A percentile compares a stretch with the other conserved stretches of the same genome.
phyloP scores from a whole-genome alignment of 768 basidiomycete genomes.

The Brasilioporus rufonigricans region DNA sequence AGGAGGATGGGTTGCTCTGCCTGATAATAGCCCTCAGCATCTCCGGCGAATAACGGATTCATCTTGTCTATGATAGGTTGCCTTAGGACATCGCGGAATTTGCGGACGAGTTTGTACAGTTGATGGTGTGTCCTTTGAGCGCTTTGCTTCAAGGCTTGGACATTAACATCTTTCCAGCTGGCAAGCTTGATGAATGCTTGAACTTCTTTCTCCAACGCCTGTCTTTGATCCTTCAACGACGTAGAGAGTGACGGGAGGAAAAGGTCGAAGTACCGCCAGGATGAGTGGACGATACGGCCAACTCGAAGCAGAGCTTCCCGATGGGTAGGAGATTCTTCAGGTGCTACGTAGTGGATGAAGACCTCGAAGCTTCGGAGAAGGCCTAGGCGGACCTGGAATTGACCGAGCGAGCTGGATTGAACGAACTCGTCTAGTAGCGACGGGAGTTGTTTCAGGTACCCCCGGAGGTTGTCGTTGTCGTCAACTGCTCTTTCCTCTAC shows the following conservation, averaged over 20 bases:
- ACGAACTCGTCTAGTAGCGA: conserved; percentile 83
- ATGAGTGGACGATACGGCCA: conserved; percentile 56
- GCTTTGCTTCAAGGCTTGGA: conserved; percentile 88
- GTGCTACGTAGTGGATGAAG: conserved; percentile 42
- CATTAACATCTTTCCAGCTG: conserved; percentile 97
- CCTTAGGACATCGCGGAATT: conserved; percentile 87
- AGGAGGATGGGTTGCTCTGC: conserved; percentile 12
- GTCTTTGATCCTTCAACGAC: conserved; percentile 55
- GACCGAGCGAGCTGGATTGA: conserved; percentile 73
- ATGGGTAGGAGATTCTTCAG: conserved; percentile 29
- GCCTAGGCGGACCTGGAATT: conserved; percentile 65
- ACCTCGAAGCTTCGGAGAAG: conserved; percentile 67
- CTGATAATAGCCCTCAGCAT: conserved; percentile 31
- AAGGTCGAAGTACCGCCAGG: conserved; percentile 61
- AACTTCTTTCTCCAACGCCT: conserved; percentile 73
- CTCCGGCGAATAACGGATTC: conserved; percentile 34
- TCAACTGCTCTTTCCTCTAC: conserved; percentile 37
- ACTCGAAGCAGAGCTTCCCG: conserved; percentile 45
- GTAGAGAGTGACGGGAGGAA: conserved; percentile 48
- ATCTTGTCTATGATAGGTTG: conserved; percentile 57
- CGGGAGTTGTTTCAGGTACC: conserved; percentile 64
- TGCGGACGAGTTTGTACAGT: conserved; percentile 85
- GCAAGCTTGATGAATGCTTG: conserved; percentile 88
- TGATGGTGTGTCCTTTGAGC: conserved; percentile 89
- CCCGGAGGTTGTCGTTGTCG: conserved; percentile 34